Base-by-base conservation (phyloP, 768 basidiomycete genomes). In the Coprinopsis marcescibilis region DNA sequence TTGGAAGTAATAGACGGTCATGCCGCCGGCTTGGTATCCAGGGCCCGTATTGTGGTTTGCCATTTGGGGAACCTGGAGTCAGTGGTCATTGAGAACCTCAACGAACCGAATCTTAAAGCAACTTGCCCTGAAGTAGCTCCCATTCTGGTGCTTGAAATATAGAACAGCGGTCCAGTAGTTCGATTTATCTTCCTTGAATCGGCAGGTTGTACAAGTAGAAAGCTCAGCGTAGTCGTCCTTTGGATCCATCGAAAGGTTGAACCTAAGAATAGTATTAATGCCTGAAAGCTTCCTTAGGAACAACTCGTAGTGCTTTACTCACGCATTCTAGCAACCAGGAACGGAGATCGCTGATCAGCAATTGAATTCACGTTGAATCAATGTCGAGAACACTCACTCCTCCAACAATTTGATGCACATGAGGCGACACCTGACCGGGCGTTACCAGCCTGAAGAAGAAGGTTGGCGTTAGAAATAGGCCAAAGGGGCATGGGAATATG, bases 341-440 rank as follows among this genome's bases (percentile, higher is more conserved):
- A 7, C 12, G 17, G 6, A 8, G 35, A 36, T 8, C n/a, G n/a
- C n/a, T n/a, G n/a, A n/a, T n/a, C n/a, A 19, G 35, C 7, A 36
- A 11, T 36, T 36, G 35, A 8, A 19, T 6, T 8, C 7, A 17
- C 7, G 15, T 19, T 19, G 10, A 23, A 40, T 20, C 11, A 40
- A 23, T 11, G 11, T 40, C 7, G 21, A 20, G 14, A 8, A 8
- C 23, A 36, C 50, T 17, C 36, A 52, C 50, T n/a, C 50, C 50
- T 23, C 50, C 50, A 26, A 52, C 45, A 17, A 52, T 33, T 38
- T 52, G 47, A 42, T 48, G 47, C 6, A 48, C 30, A 17, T 48
- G 47, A 32, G 47, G 47, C 14, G 47, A 48, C 11, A 48, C 47
- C 32, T 48, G 4, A 4, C 47, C 47, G 4, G 47, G 47, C 5